Evolutionary conservation across 768 basidiomycete genomes (phyloP), one percentile per base, ranked within the genome.

Genomic region (Cystofilobasidium macerans): DNA sequence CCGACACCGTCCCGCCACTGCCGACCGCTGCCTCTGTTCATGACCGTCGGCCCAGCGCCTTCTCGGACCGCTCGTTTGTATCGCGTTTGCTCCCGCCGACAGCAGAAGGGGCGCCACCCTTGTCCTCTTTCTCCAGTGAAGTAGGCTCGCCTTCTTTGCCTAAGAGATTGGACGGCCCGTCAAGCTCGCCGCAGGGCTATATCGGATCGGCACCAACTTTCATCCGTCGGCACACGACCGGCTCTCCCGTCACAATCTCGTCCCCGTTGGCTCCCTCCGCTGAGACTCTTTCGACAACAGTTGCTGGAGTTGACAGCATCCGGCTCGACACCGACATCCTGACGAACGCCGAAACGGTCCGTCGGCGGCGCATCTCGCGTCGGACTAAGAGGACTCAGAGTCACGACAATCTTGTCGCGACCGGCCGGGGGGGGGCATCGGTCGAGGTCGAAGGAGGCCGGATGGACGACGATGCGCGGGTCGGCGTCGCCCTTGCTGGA

Each of bases 271-370:
- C 48, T 2, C 61, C 66, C 43, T 28, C 51, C 1, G 20, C 57
- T 7, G 28, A 28, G 32, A 20, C 32, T 6, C 6, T 28, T 16
- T 36, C 36, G n/a, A 67, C 66, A 18, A 13, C 24, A 14, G 61
- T 67, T 3, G 47, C 75, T 0, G 75, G 74, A 1, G 45, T 75
- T 9, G 72, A 76, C 36, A 71, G 73, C 33, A 68, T 74, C 1
- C 72, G 72, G 7, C 62, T 90, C 0, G 86, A 85, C 48, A 80
- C 82, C 35, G 89, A 91, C 72, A 95, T 95, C 51, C 82, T 91
- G 71, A 79, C 85, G n/a, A 87, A 92, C 70, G 89, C 89, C 0
- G 91, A 94, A 70, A 84, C 84, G 69, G 90, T 95, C 61, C 79
- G 92, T 59, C 77, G 85, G 57, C 89, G 94, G 76, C 79, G 91